Conservation (phyloP, 192 early-diverging fungal species). For the Allomyces javanicus region DNA sequence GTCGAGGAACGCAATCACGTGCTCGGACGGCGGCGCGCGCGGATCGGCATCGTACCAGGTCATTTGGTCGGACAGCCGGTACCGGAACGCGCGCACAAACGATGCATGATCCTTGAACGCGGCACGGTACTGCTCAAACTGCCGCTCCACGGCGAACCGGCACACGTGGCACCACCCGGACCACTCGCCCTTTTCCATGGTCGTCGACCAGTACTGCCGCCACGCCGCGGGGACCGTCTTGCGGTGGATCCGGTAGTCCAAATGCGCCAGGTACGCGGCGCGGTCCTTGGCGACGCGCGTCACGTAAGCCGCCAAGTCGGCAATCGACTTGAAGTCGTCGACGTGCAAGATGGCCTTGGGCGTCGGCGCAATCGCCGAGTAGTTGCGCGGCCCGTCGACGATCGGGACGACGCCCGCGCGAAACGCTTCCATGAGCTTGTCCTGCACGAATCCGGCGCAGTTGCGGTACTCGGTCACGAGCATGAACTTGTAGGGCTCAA, state of each 20-base stretch:
- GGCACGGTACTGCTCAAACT: not conserved
- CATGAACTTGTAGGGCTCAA: not conserved
- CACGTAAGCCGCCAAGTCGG: not conserved
- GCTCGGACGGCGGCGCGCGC: not conserved
- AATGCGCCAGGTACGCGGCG: not conserved
- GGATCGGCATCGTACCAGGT: not conserved
- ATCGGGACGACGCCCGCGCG: not conserved
- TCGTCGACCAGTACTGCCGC: not conserved
- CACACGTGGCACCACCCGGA: not conserved
- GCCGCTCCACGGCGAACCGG: not conserved
- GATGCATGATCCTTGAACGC: not conserved
- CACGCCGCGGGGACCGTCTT: not conserved
- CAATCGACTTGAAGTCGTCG: not conserved
- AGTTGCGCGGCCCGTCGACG: not conserved
- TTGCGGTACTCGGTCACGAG: not conserved
- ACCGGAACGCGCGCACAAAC: not conserved
- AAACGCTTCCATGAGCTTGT: not conserved
- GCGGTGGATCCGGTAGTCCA: not conserved
- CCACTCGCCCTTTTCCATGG: not conserved
- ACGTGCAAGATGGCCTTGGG: not conserved
- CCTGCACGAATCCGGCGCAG: not conserved
- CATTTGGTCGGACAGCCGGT: not conserved
- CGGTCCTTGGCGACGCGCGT: not conserved
- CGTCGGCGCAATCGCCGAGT: not conserved
- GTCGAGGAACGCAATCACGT: not conserved